Base-by-base conservation (phyloP, 768 basidiomycete genomes). In the Rubroboletus satanas region DNA sequence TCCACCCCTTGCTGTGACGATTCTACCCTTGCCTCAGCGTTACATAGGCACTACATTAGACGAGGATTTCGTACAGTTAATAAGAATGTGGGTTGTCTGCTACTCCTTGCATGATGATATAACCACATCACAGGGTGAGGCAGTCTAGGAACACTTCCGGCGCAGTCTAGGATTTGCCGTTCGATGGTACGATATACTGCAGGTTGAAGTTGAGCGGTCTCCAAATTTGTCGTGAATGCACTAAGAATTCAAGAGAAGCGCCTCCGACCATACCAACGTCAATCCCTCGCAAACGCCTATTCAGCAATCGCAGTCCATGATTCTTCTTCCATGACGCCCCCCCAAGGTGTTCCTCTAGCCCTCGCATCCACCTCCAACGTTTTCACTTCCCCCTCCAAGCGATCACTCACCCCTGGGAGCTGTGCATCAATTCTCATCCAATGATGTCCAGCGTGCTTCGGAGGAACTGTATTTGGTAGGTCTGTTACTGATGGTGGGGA, bases 91-190 rank as follows among this genome's bases (percentile, higher is more conserved):
- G 7, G 35, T 17, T 1, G 5, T 36, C 15, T 36, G 17, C 15
- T 15, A 36, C 4, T 14, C 15, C 35, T 26, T 26, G 26, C 26
- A 26, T 5, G 2, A 3, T 26, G 26, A 26, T 26, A 26, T 26
- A 26, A 26, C 2, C 2, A 26, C 5, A 21, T 21, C 1, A 21
- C 48, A 74, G 73, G 66, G 67, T 0, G 52, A 59, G 1, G 42
- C 51, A 0, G 37, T 67, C 6, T 37, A 54, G 4, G 72, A 76
- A n/a, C 68, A 74, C 0, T 76, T 75, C 49, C 62, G 68, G 0
- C 56, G 56, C 1, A 54, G 70, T 2, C 55, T 73, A 7, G 47
- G 57, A 21, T 23, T 54, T 1, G 66, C 69, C 0, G 54, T 73
- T 0, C 69, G 69, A 3, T 74, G 72, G 73, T 68, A 61, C 9